Percentiles rank a stretch among this genome's conserved stretches.
These are phyloP conservation scores for Elsinoe ampelina DNA, from an alignment of 2,329 filamentous ascomycete species.

Conservation along the genomic window DNA sequence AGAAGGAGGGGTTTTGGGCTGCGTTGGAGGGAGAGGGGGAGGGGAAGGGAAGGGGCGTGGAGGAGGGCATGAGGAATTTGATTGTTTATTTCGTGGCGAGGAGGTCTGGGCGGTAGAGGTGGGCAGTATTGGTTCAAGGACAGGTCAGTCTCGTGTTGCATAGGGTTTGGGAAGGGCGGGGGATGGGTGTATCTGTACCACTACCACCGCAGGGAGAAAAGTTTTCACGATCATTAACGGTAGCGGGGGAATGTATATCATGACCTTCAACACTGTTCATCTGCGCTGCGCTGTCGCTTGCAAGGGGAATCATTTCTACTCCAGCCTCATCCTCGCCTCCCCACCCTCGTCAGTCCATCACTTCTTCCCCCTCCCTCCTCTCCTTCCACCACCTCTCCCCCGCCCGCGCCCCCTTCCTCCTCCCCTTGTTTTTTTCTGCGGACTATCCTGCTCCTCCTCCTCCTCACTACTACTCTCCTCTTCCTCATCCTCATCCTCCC, in stretches of 20 bases:
- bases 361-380: conserved; percentile 5
- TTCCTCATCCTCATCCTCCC: conserved; percentile 1
- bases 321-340: too few relatives aligned
- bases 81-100: conserved; percentile 72
- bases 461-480: conserved; percentile 2
- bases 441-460: conserved; percentile 11
- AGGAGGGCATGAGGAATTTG: conserved; percentile 64
- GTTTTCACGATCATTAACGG: not conserved
- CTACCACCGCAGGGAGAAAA: not conserved
- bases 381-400: not conserved
- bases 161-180: not conserved
- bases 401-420: not conserved
- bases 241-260: conserved; percentile 3
- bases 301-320: conserved; percentile 3
- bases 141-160: not conserved
- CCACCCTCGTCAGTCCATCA: not conserved
- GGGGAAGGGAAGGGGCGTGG: conserved; percentile 29
- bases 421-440: conserved; percentile 10
- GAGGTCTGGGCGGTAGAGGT: conserved; percentile 45
- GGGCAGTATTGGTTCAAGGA: not conserved
- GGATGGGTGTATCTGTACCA: too few relatives aligned
- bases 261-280: not conserved
- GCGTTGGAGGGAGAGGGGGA: conserved; percentile 43
- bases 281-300: not conserved
- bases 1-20: conserved; percentile 54